Base-by-base conservation (phyloP, 1,284 basidiomycete species). In the Gymnopus androsaceus region DNA sequence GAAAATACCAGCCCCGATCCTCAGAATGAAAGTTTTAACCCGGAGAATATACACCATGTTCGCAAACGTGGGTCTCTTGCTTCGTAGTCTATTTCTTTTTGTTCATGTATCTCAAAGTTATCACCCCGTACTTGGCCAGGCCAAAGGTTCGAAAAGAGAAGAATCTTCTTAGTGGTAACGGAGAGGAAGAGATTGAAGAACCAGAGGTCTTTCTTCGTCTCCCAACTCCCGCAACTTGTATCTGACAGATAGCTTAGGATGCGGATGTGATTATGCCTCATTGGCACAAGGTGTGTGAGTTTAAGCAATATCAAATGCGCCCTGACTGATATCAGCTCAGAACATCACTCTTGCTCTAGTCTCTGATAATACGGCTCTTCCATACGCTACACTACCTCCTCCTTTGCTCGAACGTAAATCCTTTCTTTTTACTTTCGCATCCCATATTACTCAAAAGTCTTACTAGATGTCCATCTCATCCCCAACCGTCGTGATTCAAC, bases 311-410 rank as follows among this genome's bases (percentile, higher is more conserved):
- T 66, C 47, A 42, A 6, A 23, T 42, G 8, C 4, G 14, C n/a
- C 12, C 27, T 21, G 4, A 17, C 30, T 33, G 9, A 48, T 14
- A 19, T 4, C 15, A 23, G 4, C 23, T 3, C 63, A 89, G 81
- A 98, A 98, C 70, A 69, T 98, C 19, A 98, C 95, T 0, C 71
- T 99, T 34, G 90, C 90, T 8, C 75, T 98, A 41, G 77, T 98
- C 41, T 89, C 89, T n/a, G 88, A 93, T 63, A 76, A 76, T 15
- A 64, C 75, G 2, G 66, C 74, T 0, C 62, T 96, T 33, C 80
- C 86, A 23, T 77, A 84, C 57, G 67, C 69, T 4, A 76, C 82
- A 55, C 67, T 95, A 5, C 83, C 91, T 0, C 82, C 87, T 2
- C 82, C 86, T 1, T 66, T 91, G 6, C 63, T 67, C 12, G 82